Evolutionary conservation across 306 rosid genomes (phyloP), one percentile per base, ranked within the genome.

Genomic region (Arachis hypogaea): DNA sequence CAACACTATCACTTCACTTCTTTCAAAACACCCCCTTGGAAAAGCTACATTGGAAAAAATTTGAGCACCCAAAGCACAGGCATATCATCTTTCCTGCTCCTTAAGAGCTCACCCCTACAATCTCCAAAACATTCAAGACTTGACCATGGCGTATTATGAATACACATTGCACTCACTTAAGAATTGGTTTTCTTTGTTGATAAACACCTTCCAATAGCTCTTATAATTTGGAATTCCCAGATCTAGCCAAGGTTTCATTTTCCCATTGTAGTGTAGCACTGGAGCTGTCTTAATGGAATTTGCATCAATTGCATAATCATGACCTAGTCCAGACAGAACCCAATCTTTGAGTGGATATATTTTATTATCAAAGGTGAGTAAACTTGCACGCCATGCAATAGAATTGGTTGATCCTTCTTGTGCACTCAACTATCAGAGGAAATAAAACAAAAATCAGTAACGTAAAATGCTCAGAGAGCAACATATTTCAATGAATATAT

Each of bases 241-340:
- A 77, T 94, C 98, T 62, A 93, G 91, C 98, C 98, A 93, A 52
- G 98, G 98, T 77, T 93, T 93, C 96, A 93, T 91, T 74, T 94
- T 85, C 60, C 98, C 98, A 41, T 94, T 94, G 64, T 89, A 94
- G 85, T 94, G 98, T 87, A 94, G 79, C 41, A 90, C 88, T 3
- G 73, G 66, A 69, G 82, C 82, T 52, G 65, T 64, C 69, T 77
- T 84, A 63, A 76, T 49, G 73, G 70, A 64, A 7, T 63, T 78
- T 47, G 77, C 55, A 58, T 68, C 87, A 76, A 85, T 38, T 16
- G 63, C 73, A 68, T 94, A 91, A 85, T 89, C 91, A 73, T 94
- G 82, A 81, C 98, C 98, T 44, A 94, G 75, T 63, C 97, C 97
- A 52, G 89, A 89, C 67, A 83, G 51, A 74, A 85, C 83, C 98